Evolutionary conservation across 768 basidiomycete species (phyloP), one percentile per base, ranked within the genome.

Genomic region (Multifurca ochricompacta): DNA sequence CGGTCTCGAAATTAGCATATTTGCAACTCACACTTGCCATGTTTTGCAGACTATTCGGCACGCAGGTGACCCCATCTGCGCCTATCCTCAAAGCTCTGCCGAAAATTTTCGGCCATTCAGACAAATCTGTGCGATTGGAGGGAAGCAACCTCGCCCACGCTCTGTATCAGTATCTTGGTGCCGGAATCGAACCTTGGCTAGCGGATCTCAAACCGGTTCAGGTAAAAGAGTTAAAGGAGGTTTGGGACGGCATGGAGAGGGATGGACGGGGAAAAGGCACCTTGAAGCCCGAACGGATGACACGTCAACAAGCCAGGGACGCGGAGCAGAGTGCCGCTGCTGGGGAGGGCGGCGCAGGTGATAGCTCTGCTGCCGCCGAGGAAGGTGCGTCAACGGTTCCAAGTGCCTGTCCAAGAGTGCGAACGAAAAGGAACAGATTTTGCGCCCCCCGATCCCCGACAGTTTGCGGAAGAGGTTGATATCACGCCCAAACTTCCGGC

Each of bases 171-270:
- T 92, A 83, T 67, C 82, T 98, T 51, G 95, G 69, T 13, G 63
- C 81, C 48, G 83, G 82, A 1, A 85, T 99, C 56, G 85, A 92
- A 50, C 79, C 90, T 43, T 91, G 83, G 74, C 73, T 99, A 19
- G 73, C 79, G 19, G 94, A 97, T 56, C 77, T 99, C 57, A 99
- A 99, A 67, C 92, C 95, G 1, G 92, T 99, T 3, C 96, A 98
- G 69, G 82, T 95, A 39, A 93, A 96, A 67, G 96, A 99, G 63
- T 68, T 99, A 63, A 91, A 90, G 63, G 95, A 97, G 65, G 77
- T 82, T 0, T 99, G 95, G 64, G 91, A 90, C 52, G 72, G 68
- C 19, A 73, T 95, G 75, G 90, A 94, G 63, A 82, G 80, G 58
- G 83, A 84, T n/a, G 87, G 85, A 2, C 87, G 83, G 62, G 93